Percentiles rank a stretch among this genome's conserved stretches.
These are phyloP conservation scores for Perkinsus olseni DNA, from an alignment of 169 alveolate species.

Conservation along the genomic window DNA sequence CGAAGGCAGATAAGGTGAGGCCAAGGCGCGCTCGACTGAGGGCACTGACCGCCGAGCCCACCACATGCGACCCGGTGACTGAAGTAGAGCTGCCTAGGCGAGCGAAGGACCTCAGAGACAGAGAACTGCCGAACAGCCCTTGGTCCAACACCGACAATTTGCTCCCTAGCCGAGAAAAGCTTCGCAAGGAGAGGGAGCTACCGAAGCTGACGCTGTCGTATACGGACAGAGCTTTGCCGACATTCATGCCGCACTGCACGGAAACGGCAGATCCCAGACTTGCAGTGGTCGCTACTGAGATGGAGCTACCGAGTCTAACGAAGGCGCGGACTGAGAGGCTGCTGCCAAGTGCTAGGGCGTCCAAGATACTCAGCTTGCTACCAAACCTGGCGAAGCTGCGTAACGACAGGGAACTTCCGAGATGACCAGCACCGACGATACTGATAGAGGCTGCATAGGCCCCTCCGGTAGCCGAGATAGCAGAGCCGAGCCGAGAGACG, in stretches of 20 bases:
- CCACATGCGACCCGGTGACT: background rate
- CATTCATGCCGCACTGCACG: background rate
- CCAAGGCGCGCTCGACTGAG: background rate
- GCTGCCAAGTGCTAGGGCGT: background rate
- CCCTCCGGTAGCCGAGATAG: background rate
- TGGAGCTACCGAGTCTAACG: background rate
- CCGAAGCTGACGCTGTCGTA: background rate
- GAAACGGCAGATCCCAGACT: background rate
- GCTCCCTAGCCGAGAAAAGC: slow-evolving; percentile 9
- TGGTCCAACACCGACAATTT: slow-evolving; percentile 12
- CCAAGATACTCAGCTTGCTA: background rate
- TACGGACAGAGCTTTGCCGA: background rate
- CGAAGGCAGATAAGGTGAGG: background rate
- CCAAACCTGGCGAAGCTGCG: background rate
- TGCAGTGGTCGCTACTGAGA: background rate
- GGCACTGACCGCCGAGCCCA: background rate
- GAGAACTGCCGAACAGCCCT: background rate
- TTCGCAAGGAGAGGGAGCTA: background rate
- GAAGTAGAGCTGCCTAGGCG: background rate
- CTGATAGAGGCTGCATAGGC: background rate
- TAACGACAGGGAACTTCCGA: background rate
- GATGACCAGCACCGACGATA: background rate
- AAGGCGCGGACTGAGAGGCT: background rate
- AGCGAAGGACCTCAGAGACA: background rate
- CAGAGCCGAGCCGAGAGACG: background rate